A percentile compares a stretch with the other conserved stretches of the same genome.
phyloP scores from a whole-genome alignment of 257 asterid species.

The Cynanchum wilfordii region DNA sequence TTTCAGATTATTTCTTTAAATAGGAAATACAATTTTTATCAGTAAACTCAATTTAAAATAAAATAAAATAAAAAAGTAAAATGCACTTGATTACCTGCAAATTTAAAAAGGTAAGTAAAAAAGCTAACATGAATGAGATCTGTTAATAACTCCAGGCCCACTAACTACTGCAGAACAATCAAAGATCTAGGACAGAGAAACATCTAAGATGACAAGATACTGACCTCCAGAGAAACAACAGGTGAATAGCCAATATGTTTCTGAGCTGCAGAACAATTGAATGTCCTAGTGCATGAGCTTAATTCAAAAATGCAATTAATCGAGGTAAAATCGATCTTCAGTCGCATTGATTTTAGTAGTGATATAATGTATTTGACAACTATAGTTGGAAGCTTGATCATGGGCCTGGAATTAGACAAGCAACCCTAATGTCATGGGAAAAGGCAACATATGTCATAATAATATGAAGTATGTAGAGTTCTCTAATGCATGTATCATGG shows the following conservation, averaged over 20 bases:
- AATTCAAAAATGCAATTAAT: constrained; percentile 40
- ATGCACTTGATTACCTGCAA: no score
- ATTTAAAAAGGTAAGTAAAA: no score
- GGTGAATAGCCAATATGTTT: constrained; percentile 67
- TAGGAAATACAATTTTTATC: no score
- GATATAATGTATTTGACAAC: constrained; percentile 27
- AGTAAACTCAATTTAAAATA: no score
- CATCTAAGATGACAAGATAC: constrained; percentile 9
- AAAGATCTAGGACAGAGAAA: constrained; percentile 14
- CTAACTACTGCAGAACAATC: neutral
- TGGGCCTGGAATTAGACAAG: constrained; percentile 53
- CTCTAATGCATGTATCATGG: no score
- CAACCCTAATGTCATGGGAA: neutral
- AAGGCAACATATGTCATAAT: neutral
- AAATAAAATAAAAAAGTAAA: no score
- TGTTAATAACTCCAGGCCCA: no score
- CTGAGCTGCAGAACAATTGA: constrained; percentile 70
- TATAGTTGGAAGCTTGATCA: constrained; percentile 53
- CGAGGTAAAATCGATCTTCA: constrained; percentile 39
- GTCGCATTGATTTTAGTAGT: constrained; percentile 36
- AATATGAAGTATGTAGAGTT: neutral
- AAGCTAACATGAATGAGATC: no score
- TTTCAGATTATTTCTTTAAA: no score
- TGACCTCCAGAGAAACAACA: constrained; percentile 62
- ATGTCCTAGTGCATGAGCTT: constrained; percentile 61